Conservation (phyloP, 139 green algal genomes). For the Yamagishiella unicocca region DNA sequence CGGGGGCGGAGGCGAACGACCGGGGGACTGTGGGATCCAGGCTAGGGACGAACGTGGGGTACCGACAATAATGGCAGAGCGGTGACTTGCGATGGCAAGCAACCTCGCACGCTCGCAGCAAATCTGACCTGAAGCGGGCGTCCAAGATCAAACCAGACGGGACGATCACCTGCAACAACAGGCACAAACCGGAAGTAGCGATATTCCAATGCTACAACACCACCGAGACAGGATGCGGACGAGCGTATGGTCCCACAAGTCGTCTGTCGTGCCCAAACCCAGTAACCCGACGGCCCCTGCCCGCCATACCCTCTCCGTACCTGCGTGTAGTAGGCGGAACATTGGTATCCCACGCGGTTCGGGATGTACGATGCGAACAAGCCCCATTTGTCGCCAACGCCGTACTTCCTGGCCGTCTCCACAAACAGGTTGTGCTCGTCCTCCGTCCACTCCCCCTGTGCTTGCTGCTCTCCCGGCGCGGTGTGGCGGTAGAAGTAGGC, state of each 20-base stretch:
- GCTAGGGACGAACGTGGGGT: not conserved
- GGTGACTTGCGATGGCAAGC: not conserved
- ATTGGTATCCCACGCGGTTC: conserved; percentile 84
- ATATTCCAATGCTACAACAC: too few species aligned
- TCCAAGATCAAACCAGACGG: conserved; percentile 33
- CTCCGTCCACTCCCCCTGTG: conserved; percentile 72
- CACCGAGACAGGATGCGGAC: not conserved
- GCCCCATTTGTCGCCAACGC: conserved; percentile 85
- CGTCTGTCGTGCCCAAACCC: not conserved
- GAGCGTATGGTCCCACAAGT: too few species aligned
- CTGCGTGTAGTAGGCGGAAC: conserved; percentile 72
- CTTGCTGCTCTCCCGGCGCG: conserved; percentile 67
- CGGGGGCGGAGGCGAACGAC: not conserved
- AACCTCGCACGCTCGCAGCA: too few species aligned
- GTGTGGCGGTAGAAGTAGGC: conserved; percentile 84
- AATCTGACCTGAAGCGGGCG: conserved; percentile 13
- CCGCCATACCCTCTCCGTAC: not conserved
- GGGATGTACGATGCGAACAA: conserved; percentile 81
- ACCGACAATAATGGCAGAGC: not conserved
- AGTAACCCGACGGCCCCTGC: not conserved
- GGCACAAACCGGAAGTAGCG: not conserved
- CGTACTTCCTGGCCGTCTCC: conserved; percentile 61
- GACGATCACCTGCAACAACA: conserved; percentile 22
- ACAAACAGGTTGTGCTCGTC: conserved; percentile 79
- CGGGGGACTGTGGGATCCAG: too few species aligned